phyloP scores from a whole-genome alignment of 2,329 filamentous ascomycete genomes.

The Colletotrichum sp. region DNA sequence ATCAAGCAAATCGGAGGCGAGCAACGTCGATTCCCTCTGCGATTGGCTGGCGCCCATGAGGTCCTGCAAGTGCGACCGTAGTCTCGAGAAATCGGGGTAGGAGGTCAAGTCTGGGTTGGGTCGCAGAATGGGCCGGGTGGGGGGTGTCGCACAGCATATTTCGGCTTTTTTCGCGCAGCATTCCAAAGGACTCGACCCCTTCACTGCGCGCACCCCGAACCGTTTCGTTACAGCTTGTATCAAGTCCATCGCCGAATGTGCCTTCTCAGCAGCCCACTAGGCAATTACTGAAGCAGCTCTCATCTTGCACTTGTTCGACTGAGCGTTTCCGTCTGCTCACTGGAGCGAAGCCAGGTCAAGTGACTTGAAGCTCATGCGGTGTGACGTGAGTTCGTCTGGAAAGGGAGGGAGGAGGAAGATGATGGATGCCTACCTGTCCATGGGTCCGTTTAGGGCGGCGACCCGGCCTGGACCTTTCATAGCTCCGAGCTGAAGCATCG shows the following conservation, averaged over 20 bases:
- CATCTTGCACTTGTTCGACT: constrained; percentile 36
- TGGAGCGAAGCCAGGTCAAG: constrained; percentile 45
- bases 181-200: background rate
- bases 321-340: constrained; percentile 34
- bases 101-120: constrained; percentile 22
- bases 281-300: background rate
- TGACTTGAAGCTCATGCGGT: constrained; percentile 52
- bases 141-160: constrained; percentile 19
- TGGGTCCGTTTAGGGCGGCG: constrained; percentile 74
- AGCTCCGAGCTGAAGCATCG: constrained; percentile 76
- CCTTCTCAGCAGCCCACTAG: background rate
- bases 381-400: constrained; percentile 30
- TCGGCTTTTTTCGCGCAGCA: constrained; percentile 12
- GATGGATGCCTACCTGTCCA: constrained; percentile 83
- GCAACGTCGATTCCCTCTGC: constrained; percentile 35
- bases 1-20: constrained; percentile 53
- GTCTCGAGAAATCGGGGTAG: constrained; percentile 13
- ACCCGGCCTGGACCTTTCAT: constrained; percentile 77
- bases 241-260: background rate
- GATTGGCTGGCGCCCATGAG: constrained; percentile 42
- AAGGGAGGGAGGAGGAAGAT: constrained; percentile 23
- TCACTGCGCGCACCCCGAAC: constrained; percentile 10
- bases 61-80: constrained; percentile 3
- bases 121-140: constrained; percentile 18
- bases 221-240: constrained; percentile 1